phyloP scores from a whole-genome alignment of 75 land plant species.

The Selaginella tamariscina region DNA sequence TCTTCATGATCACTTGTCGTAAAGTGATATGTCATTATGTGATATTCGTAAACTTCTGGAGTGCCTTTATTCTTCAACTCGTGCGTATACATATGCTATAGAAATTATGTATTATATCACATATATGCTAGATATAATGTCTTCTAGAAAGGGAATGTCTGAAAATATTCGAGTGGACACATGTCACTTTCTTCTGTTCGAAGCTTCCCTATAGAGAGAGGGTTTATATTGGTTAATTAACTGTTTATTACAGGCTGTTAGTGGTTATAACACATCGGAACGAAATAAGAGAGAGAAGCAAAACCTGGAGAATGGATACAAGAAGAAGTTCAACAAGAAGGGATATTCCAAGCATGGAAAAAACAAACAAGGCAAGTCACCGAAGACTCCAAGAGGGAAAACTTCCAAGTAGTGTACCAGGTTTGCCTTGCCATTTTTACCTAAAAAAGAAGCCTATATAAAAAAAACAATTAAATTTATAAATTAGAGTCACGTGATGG shows the following conservation, averaged over 20 bases:
- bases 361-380: background rate
- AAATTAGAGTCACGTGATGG: too few relatives aligned
- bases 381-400: background rate
- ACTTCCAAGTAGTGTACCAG: background rate
- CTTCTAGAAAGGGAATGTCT: too few relatives aligned
- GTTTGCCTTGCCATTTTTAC: background rate
- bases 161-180: too few relatives aligned
- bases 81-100: too few relatives aligned
- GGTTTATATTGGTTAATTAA: too few relatives aligned
- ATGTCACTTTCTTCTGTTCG: too few relatives aligned
- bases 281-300: slow-evolving; percentile 19
- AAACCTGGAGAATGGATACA: slow-evolving; percentile 22
- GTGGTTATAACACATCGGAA: slow-evolving; percentile 32
- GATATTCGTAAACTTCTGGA: too few relatives aligned
- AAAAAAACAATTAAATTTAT: background rate
- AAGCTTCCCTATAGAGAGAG: too few relatives aligned
- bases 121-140: too few relatives aligned
- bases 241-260: slow-evolving; percentile 36
- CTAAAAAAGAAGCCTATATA: background rate
- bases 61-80: background rate
- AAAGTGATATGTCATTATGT: background rate
- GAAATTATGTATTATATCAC: too few relatives aligned
- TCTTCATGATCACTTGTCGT: background rate
- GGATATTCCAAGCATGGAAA: background rate
- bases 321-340: slow-evolving; percentile 16